Base-by-base conservation (phyloP, 202 grass and related monocot species). In the Bolboschoenoplectus hybrid region DNA sequence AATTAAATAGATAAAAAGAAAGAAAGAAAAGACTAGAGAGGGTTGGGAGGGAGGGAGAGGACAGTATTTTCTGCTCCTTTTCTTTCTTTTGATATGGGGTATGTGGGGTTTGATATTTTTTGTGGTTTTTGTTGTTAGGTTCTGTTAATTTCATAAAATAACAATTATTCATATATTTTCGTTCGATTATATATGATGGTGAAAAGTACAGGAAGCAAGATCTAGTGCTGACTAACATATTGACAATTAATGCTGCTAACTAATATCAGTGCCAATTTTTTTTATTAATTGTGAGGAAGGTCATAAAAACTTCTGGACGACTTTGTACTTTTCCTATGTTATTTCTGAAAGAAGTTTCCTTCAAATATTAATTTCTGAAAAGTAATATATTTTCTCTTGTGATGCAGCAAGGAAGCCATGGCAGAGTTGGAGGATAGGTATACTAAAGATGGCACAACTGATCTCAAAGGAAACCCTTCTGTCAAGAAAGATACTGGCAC, bases 391-490 rank as follows among this genome's bases (percentile, higher is more conserved):
- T 80, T 45, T 39, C 51, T 40, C 75, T 60, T 80, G 55, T 80
- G 61, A 60, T 80, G 36, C 36, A 80, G 84, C 1, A 74, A 70
- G 2, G 0, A 38, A 82, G 58, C 82, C 80, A 96, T 96, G 94
- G 88, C 84, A 60, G 91, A 96, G 38, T 84, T 81, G 0, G 85
- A 76, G 2, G 81, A 92, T 56, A 81, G 82, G 5, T 94, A 94
- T 67, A 97, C 94, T 9, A 91, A 97, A 40, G 94, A 97, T 74
- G 94, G 94, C 61, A 97, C 94, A 2, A 87, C 91, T 19, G 94
- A 97, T 92, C 63, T 91, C 41, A 91, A 89, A 60, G 90, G 94
- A 53, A 97, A 94, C 76, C 94, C 94, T 2, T 82, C 87, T 2
- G 44, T 89, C 41, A 97, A 75, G 87, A 84, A 88, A 69, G 41